Evolutionary conservation across 1,284 basidiomycete genomes (phyloP).

Genomic region (Cutaneotrichosporon cyanovorans): DNA sequence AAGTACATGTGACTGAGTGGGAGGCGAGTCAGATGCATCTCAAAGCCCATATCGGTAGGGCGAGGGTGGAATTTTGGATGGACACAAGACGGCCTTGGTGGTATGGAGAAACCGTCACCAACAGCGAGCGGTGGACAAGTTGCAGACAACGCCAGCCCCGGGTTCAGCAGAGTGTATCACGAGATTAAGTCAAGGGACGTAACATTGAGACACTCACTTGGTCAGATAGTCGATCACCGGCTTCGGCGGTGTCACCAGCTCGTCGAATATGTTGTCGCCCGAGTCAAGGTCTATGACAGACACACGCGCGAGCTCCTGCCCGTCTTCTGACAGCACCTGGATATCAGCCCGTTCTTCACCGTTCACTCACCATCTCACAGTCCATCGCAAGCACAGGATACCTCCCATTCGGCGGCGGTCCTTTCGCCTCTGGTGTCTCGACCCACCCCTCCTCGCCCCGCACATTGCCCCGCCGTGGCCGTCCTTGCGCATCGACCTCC

Average conservation of each 20-base stretch:
- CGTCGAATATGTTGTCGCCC: slow-evolving; percentile 68
- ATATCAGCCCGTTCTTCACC: slow-evolving; percentile 4
- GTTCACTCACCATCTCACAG: slow-evolving; percentile 76
- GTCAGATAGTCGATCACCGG: slow-evolving; percentile 82
- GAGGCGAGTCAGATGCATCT: no score
- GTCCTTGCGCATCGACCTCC: slow-evolving; percentile 11
- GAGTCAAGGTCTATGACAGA: slow-evolving; percentile 70
- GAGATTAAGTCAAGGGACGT: no score
- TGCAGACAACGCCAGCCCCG: no score
- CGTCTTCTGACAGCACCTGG: slow-evolving; percentile 75
- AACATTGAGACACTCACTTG: no score
- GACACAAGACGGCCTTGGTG: no score
- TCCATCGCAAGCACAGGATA: slow-evolving; percentile 55
- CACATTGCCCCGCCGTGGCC: slow-evolving; percentile 37
- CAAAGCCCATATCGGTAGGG: no score
- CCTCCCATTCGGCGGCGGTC: slow-evolving; percentile 26
- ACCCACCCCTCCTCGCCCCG: slow-evolving; percentile 55
- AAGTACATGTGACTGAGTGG: no score
- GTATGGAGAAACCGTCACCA: no score
- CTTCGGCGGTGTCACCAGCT: slow-evolving; percentile 73
- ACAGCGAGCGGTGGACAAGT: no score
- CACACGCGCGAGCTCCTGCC: slow-evolving; percentile 75
- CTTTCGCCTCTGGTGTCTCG: slow-evolving; percentile 58
- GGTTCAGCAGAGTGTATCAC: no score
- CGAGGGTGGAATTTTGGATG: no score